Conservation (phyloP, 179 eudicot species). For the Beta lomatogona region DNA sequence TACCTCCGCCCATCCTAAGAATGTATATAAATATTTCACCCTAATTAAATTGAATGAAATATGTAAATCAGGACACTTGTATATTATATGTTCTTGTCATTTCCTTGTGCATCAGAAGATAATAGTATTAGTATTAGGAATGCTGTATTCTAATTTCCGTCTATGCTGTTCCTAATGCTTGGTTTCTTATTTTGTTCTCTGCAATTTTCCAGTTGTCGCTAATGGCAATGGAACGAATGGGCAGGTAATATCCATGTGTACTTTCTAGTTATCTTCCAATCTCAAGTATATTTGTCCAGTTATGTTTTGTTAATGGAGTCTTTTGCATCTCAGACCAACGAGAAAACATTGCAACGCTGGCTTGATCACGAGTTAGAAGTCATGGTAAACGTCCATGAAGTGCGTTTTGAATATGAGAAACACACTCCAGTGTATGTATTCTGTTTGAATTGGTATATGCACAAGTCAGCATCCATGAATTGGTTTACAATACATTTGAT, state of each 20-base stretch:
- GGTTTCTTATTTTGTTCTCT: constrained; percentile 30
- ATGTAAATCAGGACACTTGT: not conserved
- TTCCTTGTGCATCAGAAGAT: not conserved
- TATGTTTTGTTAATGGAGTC: constrained; percentile 1
- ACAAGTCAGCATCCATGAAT: constrained; percentile 9
- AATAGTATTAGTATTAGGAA: not conserved
- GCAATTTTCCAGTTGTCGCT: constrained; percentile 48
- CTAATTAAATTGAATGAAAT: not conserved
- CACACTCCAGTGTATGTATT: constrained; percentile 91
- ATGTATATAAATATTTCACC: not conserved
- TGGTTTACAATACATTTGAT: not conserved
- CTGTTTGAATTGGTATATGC: not conserved
- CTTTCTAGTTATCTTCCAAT: not conserved
- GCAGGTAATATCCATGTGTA: constrained; percentile 54
- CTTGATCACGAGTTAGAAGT: constrained; percentile 98
- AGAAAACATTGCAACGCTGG: constrained; percentile 94
- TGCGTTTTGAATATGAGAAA: constrained; percentile 95
- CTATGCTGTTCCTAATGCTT: constrained; percentile 22
- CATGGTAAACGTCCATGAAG: constrained; percentile 98
- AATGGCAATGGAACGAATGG: constrained; percentile 79
- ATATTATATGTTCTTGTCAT: not conserved
- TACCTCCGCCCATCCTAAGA: not conserved
- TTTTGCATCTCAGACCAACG: constrained; percentile 64
- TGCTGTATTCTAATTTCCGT: not conserved
- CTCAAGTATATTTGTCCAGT: constrained; percentile 2